A percentile compares a stretch with the other conserved stretches of the same genome.
Evolutionary conservation across 2,329 filamentous ascomycete species (phyloP).

Genomic region (Stemphylium lycopersici): DNA sequence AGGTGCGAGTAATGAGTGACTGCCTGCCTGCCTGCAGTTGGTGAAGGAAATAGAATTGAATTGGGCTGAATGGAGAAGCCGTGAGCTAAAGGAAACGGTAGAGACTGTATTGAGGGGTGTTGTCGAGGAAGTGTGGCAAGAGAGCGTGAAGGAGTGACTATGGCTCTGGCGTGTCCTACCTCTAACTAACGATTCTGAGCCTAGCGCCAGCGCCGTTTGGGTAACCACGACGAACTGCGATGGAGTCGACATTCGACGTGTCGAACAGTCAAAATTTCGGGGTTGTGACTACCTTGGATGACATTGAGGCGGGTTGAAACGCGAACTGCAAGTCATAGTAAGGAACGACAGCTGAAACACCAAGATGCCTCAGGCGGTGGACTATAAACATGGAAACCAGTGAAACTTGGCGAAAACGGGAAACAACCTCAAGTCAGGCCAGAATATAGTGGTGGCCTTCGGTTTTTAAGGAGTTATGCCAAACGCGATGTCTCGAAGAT

Average conservation of each 20-base stretch:
- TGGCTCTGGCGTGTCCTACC: constrained; percentile 19
- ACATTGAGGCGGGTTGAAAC: constrained; percentile 26
- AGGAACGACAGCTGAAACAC: constrained; percentile 30
- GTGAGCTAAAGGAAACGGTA: constrained; percentile 19
- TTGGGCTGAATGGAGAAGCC: constrained; percentile 26
- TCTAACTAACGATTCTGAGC: constrained; percentile 19
- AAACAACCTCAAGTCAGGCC: neutral
- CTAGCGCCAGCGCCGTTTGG: constrained; percentile 19
- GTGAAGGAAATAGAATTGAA: constrained; percentile 26
- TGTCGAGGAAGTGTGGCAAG: constrained; percentile 22
- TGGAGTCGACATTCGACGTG: constrained; percentile 10
- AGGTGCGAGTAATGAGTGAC: constrained; percentile 27
- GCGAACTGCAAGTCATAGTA: constrained; percentile 19
- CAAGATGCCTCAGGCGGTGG: constrained; percentile 17
- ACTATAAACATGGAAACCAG: constrained; percentile 5
- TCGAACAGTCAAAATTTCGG: neutral
- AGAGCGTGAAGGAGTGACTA: constrained; percentile 13
- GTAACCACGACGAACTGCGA: constrained; percentile 13
- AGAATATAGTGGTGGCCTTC: neutral
- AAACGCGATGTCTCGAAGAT: neutral
- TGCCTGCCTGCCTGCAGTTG: constrained; percentile 34
- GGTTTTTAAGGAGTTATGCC: neutral
- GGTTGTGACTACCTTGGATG: constrained; percentile 19
- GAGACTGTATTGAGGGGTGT: constrained; percentile 23
- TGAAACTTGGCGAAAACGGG: neutral